A percentile compares a stretch with the other conserved stretches of the same genome.
Conservation (phyloP, 306 rosid genomes). For the Psophocarpus tetragonolobus region DNA sequence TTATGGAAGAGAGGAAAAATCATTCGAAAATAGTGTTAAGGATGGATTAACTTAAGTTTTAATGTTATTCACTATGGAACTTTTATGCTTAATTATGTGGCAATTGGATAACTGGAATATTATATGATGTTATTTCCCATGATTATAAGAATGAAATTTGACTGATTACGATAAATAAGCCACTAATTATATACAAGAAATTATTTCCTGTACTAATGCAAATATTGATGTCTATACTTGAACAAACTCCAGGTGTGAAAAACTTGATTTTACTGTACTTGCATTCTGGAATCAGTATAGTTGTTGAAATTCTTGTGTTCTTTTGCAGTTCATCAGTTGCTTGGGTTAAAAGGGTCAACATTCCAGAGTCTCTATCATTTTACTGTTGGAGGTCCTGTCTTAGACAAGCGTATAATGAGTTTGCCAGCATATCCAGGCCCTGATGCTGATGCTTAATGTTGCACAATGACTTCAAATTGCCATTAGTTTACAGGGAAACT, state of each 20-base stretch:
- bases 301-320: conserved; percentile 18
- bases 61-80: background rate
- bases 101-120: background rate
- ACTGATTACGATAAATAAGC: background rate
- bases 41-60: background rate
- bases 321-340: conserved; percentile 81
- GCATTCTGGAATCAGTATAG: background rate
- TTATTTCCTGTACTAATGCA: background rate
- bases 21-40: background rate
- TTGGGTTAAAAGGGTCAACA: conserved; percentile 74
- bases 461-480: background rate
- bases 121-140: background rate
- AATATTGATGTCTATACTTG: background rate
- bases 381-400: conserved; percentile 87
- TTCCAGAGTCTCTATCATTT: conserved; percentile 94
- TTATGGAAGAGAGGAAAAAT: background rate
- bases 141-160: background rate
- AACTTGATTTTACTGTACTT: background rate
- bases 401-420: conserved; percentile 89
- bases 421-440: conserved; percentile 98
- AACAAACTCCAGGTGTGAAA: background rate
- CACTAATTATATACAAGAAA: background rate
- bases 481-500: background rate
- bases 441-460: conserved; percentile 50
- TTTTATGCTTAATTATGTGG: background rate